Conservation (phyloP, 2,329 filamentous ascomycete genomes). For the Mycosphaerella sp. region DNA sequence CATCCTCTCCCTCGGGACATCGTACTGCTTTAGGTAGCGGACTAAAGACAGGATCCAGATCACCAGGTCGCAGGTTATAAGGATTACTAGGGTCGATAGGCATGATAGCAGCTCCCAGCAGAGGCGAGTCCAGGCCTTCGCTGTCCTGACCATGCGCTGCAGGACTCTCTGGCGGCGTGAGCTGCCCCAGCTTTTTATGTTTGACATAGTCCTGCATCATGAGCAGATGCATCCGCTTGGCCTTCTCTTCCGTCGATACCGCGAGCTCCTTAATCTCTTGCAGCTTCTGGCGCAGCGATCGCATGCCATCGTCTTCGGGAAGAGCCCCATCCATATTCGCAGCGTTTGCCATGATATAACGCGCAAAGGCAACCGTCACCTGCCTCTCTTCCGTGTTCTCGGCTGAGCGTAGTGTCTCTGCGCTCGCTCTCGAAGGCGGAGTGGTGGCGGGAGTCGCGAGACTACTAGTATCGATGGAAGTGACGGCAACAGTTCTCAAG, state of each 20-base stretch:
- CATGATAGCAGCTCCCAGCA: slow-evolving; percentile 14
- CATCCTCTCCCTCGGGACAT: slow-evolving; percentile 37
- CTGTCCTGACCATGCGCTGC: slow-evolving; percentile 7
- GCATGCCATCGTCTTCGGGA: slow-evolving; percentile 48
- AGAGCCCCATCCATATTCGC: slow-evolving; percentile 27
- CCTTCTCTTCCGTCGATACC: slow-evolving; percentile 44
- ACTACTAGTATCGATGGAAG: slow-evolving; percentile 1
- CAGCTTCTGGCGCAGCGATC: slow-evolving; percentile 41
- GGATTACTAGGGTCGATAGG: slow-evolving; percentile 33
- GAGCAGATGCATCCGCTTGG: slow-evolving; percentile 43
- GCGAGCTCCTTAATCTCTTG: slow-evolving; percentile 43
- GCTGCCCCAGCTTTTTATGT: slow-evolving; percentile 15
- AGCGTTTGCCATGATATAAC: neutral
- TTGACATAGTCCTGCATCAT: slow-evolving; percentile 45
- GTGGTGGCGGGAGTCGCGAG: slow-evolving; percentile 3
- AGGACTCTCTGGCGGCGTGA: slow-evolving; percentile 9
- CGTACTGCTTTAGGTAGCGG: slow-evolving; percentile 24
- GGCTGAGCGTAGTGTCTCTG: neutral
- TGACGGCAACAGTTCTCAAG: slow-evolving; percentile 6
- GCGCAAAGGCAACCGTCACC: neutral
- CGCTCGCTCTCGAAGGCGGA: slow-evolving; percentile 7
- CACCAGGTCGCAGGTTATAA: slow-evolving; percentile 31
- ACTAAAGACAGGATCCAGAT: slow-evolving; percentile 33
- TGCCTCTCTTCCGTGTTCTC: neutral
- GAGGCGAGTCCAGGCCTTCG: slow-evolving; percentile 10